These are phyloP conservation scores for Saccharomyces uvarum DNA, from an alignment of 1,139 yeast genomes.

Conservation along the genomic window DNA sequence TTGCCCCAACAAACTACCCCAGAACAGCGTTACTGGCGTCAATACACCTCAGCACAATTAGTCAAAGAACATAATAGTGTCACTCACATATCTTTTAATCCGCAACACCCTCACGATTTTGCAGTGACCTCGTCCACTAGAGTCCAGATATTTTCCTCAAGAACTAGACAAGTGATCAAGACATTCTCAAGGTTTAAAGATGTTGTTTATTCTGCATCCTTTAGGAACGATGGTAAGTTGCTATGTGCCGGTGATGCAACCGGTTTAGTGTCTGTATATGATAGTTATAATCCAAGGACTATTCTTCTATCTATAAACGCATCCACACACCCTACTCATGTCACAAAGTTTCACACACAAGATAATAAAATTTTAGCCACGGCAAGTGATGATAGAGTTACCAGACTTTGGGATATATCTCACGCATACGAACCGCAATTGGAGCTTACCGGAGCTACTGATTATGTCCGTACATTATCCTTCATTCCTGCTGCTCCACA, in stretches of 20 bases:
- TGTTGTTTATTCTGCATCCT: constrained; percentile 53
- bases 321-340: constrained; percentile 81
- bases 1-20: constrained; percentile 83
- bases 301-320: constrained; percentile 74
- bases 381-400: constrained; percentile 85
- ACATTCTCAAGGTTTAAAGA: constrained; percentile 90
- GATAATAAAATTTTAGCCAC: constrained; percentile 64
- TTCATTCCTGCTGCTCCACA: constrained; percentile 59
- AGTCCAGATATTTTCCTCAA: constrained; percentile 84
- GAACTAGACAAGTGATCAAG: constrained; percentile 82
- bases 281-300: constrained; percentile 70
- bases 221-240: constrained; percentile 64
- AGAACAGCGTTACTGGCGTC: constrained; percentile 92
- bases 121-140: constrained; percentile 90
- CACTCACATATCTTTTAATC: constrained; percentile 80
- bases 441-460: constrained; percentile 70
- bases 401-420: constrained; percentile 82
- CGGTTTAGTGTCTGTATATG: constrained; percentile 75
- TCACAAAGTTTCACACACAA: constrained; percentile 73
- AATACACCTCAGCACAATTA: constrained; percentile 65
- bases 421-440: constrained; percentile 59
- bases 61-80: constrained; percentile 93
- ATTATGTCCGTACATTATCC: constrained; percentile 77
- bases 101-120: constrained; percentile 80
- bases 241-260: constrained; percentile 91